These are phyloP conservation scores for Phytophthora lateralis DNA, from an alignment of 352 stramenopile genomes.

Conservation along the genomic window DNA sequence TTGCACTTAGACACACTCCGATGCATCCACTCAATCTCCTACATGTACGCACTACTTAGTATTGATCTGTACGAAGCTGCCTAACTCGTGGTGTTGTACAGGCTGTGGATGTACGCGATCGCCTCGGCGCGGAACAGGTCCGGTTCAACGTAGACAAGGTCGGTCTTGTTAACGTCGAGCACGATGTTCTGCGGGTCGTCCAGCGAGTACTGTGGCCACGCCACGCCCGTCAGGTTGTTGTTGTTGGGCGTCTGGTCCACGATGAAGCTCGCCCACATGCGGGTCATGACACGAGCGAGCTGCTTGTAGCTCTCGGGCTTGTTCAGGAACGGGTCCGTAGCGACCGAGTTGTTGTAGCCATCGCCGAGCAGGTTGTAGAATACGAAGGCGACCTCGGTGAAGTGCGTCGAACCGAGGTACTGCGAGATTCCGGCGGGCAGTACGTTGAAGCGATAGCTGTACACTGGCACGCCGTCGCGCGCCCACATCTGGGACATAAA, in stretches of 20 bases:
- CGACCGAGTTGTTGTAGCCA: constrained; percentile 32
- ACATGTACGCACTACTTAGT: too few species aligned
- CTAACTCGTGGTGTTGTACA: constrained; percentile 31
- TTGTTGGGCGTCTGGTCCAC: constrained; percentile 28
- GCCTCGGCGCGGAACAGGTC: constrained; percentile 36
- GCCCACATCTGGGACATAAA: constrained; percentile 40
- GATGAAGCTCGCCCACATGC: constrained; percentile 43
- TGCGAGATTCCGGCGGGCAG: constrained; percentile 16
- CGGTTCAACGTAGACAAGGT: constrained; percentile 33
- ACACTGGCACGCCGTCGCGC: constrained; percentile 23
- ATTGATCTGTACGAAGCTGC: neutral
- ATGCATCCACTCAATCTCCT: too few species aligned
- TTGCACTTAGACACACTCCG: too few species aligned
- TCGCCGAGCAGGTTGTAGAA: constrained; percentile 38
- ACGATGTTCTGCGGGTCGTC: constrained; percentile 36
- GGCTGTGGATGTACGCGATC: constrained; percentile 31
- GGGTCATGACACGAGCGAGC: constrained; percentile 31
- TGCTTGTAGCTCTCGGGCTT: constrained; percentile 22
- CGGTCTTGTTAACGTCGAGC: constrained; percentile 36
- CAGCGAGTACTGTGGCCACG: constrained; percentile 34
- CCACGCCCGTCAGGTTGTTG: constrained; percentile 20
- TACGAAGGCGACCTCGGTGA: constrained; percentile 35
- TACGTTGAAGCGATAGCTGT: constrained; percentile 41
- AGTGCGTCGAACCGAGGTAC: constrained; percentile 29
- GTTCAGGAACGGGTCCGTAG: constrained; percentile 28